These are phyloP conservation scores for Pseudogymnoascus sp. DNA, from an alignment of 2,329 filamentous ascomycete genomes.

Conservation along the genomic window DNA sequence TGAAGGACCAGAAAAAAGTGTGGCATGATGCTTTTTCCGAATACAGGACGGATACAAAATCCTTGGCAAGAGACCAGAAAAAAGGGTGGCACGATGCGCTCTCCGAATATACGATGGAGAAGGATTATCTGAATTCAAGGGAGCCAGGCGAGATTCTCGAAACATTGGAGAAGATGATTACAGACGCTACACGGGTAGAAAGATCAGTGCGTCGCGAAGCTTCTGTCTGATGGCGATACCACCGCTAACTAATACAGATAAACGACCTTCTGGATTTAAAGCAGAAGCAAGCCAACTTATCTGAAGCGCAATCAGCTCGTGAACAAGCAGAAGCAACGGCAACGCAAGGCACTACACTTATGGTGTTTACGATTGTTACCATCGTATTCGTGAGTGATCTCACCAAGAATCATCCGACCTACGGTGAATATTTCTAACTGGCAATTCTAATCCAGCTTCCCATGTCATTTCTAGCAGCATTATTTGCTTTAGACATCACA, in stretches of 20 bases:
- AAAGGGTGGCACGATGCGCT: slow-evolving; percentile 11
- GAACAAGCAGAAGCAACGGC: slow-evolving; percentile 27
- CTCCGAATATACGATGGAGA: slow-evolving; percentile 2
- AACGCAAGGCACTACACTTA: slow-evolving; percentile 31
- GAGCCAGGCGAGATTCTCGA: slow-evolving; percentile 10
- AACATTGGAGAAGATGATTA: slow-evolving; percentile 9
- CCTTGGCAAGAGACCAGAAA: slow-evolving; percentile 12
- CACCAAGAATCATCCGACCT: neutral
- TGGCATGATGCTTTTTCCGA: neutral
- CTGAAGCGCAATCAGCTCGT: slow-evolving; percentile 35
- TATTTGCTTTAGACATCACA: neutral
- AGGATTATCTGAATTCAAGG: slow-evolving; percentile 5
- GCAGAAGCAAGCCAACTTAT: slow-evolving; percentile 38
- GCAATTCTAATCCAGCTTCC: neutral
- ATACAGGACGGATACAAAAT: slow-evolving; percentile 7
- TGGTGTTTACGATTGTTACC: slow-evolving; percentile 39
- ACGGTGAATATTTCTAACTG: neutral
- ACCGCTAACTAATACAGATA: slow-evolving; percentile 1
- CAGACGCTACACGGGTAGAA: slow-evolving; percentile 13
- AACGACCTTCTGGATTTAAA: slow-evolving; percentile 35
- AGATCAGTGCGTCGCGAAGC: neutral
- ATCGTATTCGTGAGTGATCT: slow-evolving; percentile 35
- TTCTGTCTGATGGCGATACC: neutral
- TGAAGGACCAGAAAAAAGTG: neutral
- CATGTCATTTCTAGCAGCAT: neutral